Conservation (phyloP, 1,284 basidiomycete genomes). For the Sporisorium sorghi region DNA sequence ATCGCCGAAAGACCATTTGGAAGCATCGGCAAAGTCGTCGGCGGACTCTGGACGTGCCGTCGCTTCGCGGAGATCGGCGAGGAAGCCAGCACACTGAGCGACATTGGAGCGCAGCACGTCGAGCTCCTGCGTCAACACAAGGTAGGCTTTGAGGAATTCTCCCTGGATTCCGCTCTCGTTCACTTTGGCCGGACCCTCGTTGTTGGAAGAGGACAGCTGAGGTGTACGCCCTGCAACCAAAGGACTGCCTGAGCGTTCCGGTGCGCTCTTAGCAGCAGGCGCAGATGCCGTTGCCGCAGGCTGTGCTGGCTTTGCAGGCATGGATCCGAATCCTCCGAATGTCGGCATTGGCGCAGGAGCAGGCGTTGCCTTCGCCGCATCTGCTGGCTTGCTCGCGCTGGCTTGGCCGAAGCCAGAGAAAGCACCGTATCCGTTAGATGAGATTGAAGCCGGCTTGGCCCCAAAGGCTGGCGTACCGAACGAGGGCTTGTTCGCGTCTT, state of each 20-base stretch:
- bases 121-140: constrained; percentile 69
- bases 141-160: constrained; percentile 66
- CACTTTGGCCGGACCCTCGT: constrained; percentile 45
- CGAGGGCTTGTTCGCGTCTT: constrained; percentile 19
- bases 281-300: constrained; percentile 5
- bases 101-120: constrained; percentile 54
- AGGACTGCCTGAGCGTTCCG: constrained; percentile 15
- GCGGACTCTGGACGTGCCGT: constrained; percentile 34
- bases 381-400: constrained; percentile 3
- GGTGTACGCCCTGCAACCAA: constrained; percentile 28
- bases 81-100: constrained; percentile 63
- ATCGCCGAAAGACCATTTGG: constrained; percentile 70
- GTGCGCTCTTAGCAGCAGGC: constrained; percentile 2
- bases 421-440: constrained; percentile 12
- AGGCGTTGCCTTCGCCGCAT: constrained; percentile 5
- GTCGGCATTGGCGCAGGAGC: constrained; percentile 13
- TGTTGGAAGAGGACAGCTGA: constrained; percentile 24
- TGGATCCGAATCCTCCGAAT: constrained; percentile 11
- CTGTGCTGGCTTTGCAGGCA: constrained; percentile 14
- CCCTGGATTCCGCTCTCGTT: constrained; percentile 61
- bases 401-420: constrained; percentile 26
- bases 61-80: constrained; percentile 59
- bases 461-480: constrained; percentile 14
- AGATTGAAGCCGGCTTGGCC: constrained; percentile 16
- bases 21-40: constrained; percentile 53